Percentiles rank a stretch among this genome's conserved stretches.
Conservation (phyloP, 140 eudicot genomes). For the Flaveria floridana region DNA sequence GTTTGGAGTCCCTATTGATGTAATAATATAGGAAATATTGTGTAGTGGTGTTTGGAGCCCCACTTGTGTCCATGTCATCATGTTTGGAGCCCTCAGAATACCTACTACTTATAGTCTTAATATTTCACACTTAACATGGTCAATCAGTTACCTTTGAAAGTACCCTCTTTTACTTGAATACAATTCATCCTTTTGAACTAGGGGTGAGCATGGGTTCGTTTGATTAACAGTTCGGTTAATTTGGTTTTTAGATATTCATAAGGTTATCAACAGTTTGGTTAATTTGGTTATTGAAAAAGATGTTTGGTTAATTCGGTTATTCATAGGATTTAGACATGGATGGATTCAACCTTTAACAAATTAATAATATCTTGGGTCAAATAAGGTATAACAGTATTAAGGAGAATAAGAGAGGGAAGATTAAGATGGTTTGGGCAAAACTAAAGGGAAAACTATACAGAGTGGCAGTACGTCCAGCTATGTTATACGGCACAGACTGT, state of each 20-base stretch:
- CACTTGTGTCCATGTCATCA: no score
- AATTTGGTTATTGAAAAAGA: no score
- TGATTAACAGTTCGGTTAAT: background rate
- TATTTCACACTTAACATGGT: background rate
- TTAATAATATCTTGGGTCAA: background rate
- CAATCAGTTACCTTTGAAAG: background rate
- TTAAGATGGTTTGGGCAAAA: no score
- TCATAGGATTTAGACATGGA: background rate
- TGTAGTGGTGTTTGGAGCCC: no score
- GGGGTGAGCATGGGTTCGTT: background rate
- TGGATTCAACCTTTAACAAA: background rate
- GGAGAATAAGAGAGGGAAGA: background rate
- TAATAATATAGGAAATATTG: no score
- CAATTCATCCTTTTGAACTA: background rate
- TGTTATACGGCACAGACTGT: no score
- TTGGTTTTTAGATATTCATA: no score
- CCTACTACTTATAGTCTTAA: background rate
- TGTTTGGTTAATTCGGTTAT: background rate
- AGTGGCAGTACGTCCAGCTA: no score
- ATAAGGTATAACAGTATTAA: background rate
- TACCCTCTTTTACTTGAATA: background rate
- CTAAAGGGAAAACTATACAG: no score
- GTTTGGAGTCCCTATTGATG: no score
- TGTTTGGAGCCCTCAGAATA: no score
- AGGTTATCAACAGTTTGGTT: no score